phyloP scores from a whole-genome alignment of 805 yeast genomes.

The Yarrowia hollandica region DNA sequence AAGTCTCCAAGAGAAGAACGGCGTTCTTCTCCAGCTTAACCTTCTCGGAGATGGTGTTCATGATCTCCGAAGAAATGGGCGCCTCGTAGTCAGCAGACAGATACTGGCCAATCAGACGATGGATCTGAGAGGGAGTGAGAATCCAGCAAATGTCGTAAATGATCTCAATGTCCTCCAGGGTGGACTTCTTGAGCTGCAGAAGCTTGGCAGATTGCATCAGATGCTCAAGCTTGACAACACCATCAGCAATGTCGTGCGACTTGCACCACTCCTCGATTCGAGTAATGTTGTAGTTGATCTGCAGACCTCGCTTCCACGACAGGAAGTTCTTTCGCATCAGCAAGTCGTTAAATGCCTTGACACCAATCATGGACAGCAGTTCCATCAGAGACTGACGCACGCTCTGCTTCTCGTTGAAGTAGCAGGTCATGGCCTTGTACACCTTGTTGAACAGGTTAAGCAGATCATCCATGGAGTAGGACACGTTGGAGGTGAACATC shows the following conservation, averaged over 20 bases:
- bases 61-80: constrained; percentile 80
- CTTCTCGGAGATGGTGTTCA: constrained; percentile 66
- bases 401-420: constrained; percentile 81
- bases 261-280: constrained; percentile 98
- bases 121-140: constrained; percentile 92
- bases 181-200: constrained; percentile 85
- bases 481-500: constrained; percentile 64
- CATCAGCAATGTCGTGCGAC: constrained; percentile 86
- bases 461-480: constrained; percentile 92
- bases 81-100: constrained; percentile 92
- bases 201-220: constrained; percentile 90
- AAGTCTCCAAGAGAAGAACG: constrained; percentile 44
- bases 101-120: constrained; percentile 85
- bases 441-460: constrained; percentile 85
- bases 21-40: constrained; percentile 45
- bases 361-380: constrained; percentile 81
- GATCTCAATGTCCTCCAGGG: constrained; percentile 84
- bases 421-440: constrained; percentile 89
- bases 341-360: constrained; percentile 90
- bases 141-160: constrained; percentile 94
- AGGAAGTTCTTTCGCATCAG: constrained; percentile 91
- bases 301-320: constrained; percentile 97
- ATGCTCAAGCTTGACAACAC: constrained; percentile 78
- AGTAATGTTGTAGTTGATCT: constrained; percentile 93
- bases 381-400: constrained; percentile 82